Percentiles rank a stretch among this genome's conserved stretches.
Evolutionary conservation across 495 filamentous ascomycete species (phyloP).

Genomic region (Aspergillus incahuasiensis): DNA sequence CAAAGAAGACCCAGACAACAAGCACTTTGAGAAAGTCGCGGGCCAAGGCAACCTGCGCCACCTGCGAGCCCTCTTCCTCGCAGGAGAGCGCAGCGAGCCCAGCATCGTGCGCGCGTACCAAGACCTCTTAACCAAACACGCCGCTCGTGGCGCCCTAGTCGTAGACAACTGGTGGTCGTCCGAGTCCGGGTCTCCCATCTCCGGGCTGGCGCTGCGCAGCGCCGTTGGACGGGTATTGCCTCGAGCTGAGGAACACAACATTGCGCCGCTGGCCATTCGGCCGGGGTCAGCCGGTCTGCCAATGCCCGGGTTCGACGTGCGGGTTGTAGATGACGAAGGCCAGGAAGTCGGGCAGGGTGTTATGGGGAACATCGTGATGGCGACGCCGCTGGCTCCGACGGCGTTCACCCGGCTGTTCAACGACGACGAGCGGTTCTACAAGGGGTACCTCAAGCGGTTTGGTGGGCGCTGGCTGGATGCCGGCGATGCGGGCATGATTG

Average conservation of each 20-base stretch:
- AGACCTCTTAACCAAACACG: slow-evolving; percentile 59
- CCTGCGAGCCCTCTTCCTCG: slow-evolving; percentile 73
- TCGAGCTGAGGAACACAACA: slow-evolving; percentile 2
- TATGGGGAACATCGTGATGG: slow-evolving; percentile 94
- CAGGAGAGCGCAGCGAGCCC: slow-evolving; percentile 86
- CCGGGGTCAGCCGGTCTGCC: slow-evolving; percentile 86
- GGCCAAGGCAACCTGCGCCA: slow-evolving; percentile 60
- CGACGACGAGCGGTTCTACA: slow-evolving; percentile 79
- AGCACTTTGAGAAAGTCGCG: slow-evolving; percentile 56
- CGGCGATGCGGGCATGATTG: slow-evolving; percentile 83
- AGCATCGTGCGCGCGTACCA: slow-evolving; percentile 78
- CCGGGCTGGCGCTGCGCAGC: slow-evolving; percentile 62
- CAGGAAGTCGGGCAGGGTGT: slow-evolving; percentile 56
- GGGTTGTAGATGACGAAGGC: slow-evolving; percentile 76
- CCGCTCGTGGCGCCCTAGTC: slow-evolving; percentile 59
- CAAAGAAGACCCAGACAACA: slow-evolving; percentile 74
- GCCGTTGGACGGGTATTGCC: slow-evolving; percentile 23
- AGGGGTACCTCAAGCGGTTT: slow-evolving; percentile 75
- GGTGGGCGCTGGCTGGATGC: slow-evolving; percentile 79
- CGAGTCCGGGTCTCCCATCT: slow-evolving; percentile 85
- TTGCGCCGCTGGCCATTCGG: slow-evolving; percentile 52
- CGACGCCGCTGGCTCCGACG: slow-evolving; percentile 74
- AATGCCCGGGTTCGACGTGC: slow-evolving; percentile 86
- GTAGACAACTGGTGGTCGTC: slow-evolving; percentile 98
- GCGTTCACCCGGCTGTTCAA: slow-evolving; percentile 80